Evolutionary conservation across 148 eudicot genomes (phyloP).

Genomic region (Pouteria glomerata): DNA sequence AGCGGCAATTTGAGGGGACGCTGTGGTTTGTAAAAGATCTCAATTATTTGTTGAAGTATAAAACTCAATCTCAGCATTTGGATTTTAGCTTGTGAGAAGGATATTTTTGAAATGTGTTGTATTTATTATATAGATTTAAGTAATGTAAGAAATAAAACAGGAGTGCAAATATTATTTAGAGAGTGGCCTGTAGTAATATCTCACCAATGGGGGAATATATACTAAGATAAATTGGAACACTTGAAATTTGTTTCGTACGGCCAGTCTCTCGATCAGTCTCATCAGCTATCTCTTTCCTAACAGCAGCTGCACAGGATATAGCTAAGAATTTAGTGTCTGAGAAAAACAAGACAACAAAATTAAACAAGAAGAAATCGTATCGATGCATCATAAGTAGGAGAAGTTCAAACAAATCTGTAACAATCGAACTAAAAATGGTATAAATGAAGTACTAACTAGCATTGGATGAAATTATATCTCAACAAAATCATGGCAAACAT

Average conservation of each 20-base stretch:
- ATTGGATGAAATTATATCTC: not conserved
- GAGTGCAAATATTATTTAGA: too few relatives aligned
- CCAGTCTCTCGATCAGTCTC: constrained; percentile 99
- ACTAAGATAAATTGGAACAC: constrained; percentile 93
- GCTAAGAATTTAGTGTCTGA: constrained; percentile 10
- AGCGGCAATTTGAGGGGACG: too few relatives aligned
- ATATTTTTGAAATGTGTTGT: too few relatives aligned
- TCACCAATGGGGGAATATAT: constrained; percentile 87
- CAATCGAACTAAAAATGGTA: not conserved
- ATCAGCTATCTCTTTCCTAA: constrained; percentile 91
- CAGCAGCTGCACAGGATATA: constrained; percentile 65
- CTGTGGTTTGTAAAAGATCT: too few relatives aligned
- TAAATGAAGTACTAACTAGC: not conserved
- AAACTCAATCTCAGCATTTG: too few relatives aligned
- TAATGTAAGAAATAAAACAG: not conserved
- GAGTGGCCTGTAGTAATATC: too few relatives aligned
- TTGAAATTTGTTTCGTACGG: constrained; percentile 72
- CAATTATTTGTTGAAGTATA: too few relatives aligned
- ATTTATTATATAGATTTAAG: too few relatives aligned
- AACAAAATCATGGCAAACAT: not conserved
- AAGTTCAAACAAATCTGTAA: not conserved
- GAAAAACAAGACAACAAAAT: not conserved
- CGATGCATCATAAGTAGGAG: not conserved
- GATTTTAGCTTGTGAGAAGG: too few relatives aligned
- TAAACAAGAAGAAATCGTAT: not conserved